phyloP scores from a whole-genome alignment of 176 grass and related monocot species.

The Thalia dealbata region DNA sequence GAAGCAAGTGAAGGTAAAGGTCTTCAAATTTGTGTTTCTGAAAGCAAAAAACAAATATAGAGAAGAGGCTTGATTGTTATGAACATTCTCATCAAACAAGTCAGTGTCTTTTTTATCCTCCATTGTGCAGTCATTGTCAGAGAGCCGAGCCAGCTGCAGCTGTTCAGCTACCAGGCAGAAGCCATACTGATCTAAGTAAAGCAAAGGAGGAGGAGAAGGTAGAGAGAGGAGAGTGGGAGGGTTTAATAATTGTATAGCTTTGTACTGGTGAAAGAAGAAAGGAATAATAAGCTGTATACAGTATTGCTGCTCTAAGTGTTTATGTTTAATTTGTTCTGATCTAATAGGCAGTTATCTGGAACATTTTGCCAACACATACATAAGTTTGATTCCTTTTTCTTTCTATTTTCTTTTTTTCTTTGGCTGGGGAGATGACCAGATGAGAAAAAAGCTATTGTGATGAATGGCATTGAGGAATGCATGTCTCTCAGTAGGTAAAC shows the following conservation, averaged over 20 bases:
- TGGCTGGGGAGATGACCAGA: not conserved
- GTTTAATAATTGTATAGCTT: no score
- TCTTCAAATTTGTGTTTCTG: not conserved
- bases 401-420: no score
- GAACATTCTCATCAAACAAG: no score
- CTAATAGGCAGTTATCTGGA: not conserved
- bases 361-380: not conserved
- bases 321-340: not conserved
- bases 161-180: constrained; percentile 4
- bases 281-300: not conserved
- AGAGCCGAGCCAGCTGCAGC: not conserved
- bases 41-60: no score
- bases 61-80: no score
- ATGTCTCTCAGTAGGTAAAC: no score
- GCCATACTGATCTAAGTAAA: not conserved
- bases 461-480: not conserved
- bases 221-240: no score
- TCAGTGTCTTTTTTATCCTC: no score
- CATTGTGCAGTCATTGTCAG: not conserved
- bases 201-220: no score
- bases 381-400: no score
- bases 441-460: not conserved
- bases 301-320: not conserved
- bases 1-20: constrained; percentile 74
- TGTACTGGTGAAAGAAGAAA: not conserved